phyloP scores from a whole-genome alignment of 2,329 filamentous ascomycete species.

The Sporothrix luriei region DNA sequence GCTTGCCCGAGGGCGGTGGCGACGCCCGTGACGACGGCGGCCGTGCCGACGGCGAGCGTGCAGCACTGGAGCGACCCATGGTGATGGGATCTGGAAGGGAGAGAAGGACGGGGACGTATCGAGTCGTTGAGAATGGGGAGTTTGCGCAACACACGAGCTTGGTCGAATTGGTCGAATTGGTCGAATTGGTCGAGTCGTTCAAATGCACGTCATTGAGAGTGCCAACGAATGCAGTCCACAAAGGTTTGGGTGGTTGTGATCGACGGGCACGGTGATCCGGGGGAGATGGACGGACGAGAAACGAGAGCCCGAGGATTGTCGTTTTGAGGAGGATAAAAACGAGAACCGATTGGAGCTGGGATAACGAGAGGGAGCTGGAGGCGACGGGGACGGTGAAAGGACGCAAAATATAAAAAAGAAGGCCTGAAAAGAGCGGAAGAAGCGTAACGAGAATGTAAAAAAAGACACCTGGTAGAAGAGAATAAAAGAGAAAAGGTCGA shows the following conservation, averaged over 20 bases:
- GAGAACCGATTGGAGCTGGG: not conserved
- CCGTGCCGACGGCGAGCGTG: conserved; percentile 29
- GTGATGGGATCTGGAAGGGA: not conserved
- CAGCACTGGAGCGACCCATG: conserved; percentile 34
- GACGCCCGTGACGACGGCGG: conserved; percentile 27
- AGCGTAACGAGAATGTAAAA: not conserved
- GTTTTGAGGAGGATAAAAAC: conserved; percentile 6
- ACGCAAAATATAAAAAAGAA: conserved; percentile 18
- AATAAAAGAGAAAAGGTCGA: conserved; percentile 4
- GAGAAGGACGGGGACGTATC: not conserved
- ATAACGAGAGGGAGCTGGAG: not conserved
- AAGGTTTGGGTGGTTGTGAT: not conserved
- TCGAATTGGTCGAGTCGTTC: conserved; percentile 9
- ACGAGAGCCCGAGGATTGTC: not conserved
- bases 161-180: not conserved
- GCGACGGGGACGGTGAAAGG: not conserved
- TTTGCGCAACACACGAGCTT: not conserved
- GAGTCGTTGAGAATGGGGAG: not conserved
- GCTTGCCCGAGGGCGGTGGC: conserved; percentile 36
- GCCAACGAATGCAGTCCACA: not conserved
- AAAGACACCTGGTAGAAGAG: conserved; percentile 9
- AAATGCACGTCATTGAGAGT: conserved; percentile 21
- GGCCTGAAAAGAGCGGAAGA: conserved; percentile 19
- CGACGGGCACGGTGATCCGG: not conserved
- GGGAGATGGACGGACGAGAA: not conserved